Percentiles rank a stretch among this genome's conserved stretches.
Conservation (phyloP, 2,329 filamentous ascomycete genomes). For the Talaromyces sp. region DNA sequence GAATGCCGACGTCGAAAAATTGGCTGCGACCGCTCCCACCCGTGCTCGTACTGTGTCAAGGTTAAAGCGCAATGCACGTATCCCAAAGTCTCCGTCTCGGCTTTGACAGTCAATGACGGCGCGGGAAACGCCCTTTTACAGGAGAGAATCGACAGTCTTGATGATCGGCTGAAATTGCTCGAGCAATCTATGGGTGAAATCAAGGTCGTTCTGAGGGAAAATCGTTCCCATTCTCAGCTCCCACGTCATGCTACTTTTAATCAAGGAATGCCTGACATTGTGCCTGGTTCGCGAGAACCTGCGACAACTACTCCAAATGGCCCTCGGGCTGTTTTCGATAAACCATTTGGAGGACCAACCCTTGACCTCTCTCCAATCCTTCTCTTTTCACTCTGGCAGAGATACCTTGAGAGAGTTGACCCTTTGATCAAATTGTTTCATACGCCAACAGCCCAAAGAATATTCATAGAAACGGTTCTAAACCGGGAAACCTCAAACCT, state of each 20-base stretch:
- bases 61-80: slow-evolving; percentile 29
- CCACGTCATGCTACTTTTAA: not conserved
- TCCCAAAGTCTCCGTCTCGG: slow-evolving; percentile 2
- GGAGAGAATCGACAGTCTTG: slow-evolving; percentile 1
- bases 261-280: not conserved
- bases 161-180: not conserved
- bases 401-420: slow-evolving; percentile 37
- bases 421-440: slow-evolving; percentile 54
- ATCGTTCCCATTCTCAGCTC: not conserved
- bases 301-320: not conserved
- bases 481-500: not conserved
- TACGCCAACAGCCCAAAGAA: slow-evolving; percentile 45
- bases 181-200: slow-evolving; percentile 1
- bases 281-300: not conserved
- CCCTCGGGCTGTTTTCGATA: not conserved
- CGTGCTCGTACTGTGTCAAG: slow-evolving; percentile 27
- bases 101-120: slow-evolving; percentile 1
- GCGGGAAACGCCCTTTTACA: not conserved
- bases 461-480: slow-evolving; percentile 37
- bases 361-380: not conserved
- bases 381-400: slow-evolving; percentile 16
- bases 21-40: slow-evolving; percentile 18
- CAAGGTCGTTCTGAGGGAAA: not conserved
- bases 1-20: slow-evolving; percentile 23
- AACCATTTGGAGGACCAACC: not conserved